Evolutionary conservation across 352 stramenopile genomes (phyloP), one percentile per base, ranked within the genome.

Genomic region (Pseudoperonospora humuli): DNA sequence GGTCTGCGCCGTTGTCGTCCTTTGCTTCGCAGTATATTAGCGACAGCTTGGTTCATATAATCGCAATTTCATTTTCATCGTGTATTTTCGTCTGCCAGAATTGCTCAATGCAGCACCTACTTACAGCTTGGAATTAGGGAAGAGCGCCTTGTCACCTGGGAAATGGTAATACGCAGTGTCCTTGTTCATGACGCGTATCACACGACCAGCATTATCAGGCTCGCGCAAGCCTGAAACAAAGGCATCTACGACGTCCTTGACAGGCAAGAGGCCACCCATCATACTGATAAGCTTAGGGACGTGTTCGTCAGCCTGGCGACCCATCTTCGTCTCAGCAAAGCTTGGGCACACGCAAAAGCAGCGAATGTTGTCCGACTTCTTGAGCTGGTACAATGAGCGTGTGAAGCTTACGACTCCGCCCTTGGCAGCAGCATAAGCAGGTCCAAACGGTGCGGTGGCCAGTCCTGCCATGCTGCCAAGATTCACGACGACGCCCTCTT

Each of bases 351-450:
- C 56, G 20, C 61, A 75, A 31, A 86, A 78, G 19, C 71, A 67
- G 36, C 79, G 79, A 20, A 92, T 73, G 54, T 84, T 86, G 57
- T 70, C 54, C 50, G 62, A 59, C 50, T 81, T 68, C 53, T 85
- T 70, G 28, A 82, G 46, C 20, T 63, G 55, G 39, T 71, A 73
- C 38, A 82, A 53, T 36, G 79, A 86, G 24, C 72, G 67, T 46
- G 76, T 87, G 43, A 92, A 81, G 7, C 67, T 64, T 17, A 89
- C 65, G 28, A 92, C 76, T 11, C 76, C 79, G 14, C 73, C 68
- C 51, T 92, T 92, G 17, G 76, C 75, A 0, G 76, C 76, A 3
- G 66, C 65, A 36, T 92, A 92, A 27, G 85, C 74, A 1, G 76
- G 74, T 32, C 54, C 60, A 48, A 83, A 85, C 15, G 62, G 52